These are phyloP conservation scores for Xylaria sp. DNA, from an alignment of 2,329 filamentous ascomycete species.

Conservation along the genomic window DNA sequence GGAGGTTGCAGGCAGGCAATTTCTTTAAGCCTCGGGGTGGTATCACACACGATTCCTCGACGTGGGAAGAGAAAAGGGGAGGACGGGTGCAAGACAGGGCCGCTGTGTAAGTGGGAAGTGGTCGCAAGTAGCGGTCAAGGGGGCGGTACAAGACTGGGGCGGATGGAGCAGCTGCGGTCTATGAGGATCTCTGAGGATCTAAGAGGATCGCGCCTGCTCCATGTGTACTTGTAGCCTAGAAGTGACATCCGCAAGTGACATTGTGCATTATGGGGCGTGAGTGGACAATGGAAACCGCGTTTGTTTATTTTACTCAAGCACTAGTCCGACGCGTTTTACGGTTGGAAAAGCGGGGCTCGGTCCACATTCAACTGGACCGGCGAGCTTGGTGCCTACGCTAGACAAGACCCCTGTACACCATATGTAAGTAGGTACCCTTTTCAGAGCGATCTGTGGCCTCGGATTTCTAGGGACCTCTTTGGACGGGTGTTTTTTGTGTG, in stretches of 20 bases:
- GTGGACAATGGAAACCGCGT: constrained; percentile 36
- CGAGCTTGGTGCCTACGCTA: constrained; percentile 23
- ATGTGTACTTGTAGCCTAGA: constrained; percentile 31
- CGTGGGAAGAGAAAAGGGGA: constrained; percentile 32
- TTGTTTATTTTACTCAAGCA: constrained; percentile 39
- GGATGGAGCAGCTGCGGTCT: constrained; percentile 17
- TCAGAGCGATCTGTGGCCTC: constrained; percentile 25
- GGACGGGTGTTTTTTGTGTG: background rate
- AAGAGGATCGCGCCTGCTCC: constrained; percentile 28
- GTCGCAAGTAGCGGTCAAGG: constrained; percentile 40
- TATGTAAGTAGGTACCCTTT: background rate
- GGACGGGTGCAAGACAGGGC: constrained; percentile 9
- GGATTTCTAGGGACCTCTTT: constrained; percentile 19
- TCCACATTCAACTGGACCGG: background rate
- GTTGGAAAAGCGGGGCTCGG: constrained; percentile 8
- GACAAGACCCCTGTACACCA: constrained; percentile 11
- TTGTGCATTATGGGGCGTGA: constrained; percentile 15
- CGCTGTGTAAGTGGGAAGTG: constrained; percentile 18
- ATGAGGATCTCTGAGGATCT: constrained; percentile 20
- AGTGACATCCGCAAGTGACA: constrained; percentile 37
- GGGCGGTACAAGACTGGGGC: constrained; percentile 35
- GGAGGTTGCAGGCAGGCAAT: constrained; percentile 22
- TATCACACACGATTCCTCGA: constrained; percentile 29
- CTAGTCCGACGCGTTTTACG: constrained; percentile 37
- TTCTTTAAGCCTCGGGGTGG: constrained; percentile 31